Evolutionary conservation across 2,329 filamentous ascomycete genomes (phyloP).

Genomic region (Colletotrichum sp.): DNA sequence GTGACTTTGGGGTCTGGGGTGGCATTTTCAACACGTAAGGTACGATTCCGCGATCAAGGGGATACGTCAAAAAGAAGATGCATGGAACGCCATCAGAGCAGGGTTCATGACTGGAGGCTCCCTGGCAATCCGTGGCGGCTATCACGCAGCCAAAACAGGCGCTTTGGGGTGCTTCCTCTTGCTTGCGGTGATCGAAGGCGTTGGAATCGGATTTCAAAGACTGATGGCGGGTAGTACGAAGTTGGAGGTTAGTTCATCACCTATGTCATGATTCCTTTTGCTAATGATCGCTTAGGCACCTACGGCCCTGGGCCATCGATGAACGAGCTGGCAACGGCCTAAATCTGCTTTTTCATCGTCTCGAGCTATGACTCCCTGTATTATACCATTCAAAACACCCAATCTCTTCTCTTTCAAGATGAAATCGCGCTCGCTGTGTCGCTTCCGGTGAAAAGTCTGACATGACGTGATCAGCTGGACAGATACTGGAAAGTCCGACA

Average conservation of each 20-base stretch:
- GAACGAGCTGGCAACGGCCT: background rate
- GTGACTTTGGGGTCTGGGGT: constrained; percentile 96
- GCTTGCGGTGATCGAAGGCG: constrained; percentile 82
- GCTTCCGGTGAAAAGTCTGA: fast-evolving
- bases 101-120: constrained; percentile 96
- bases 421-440: background rate
- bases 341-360: background rate
- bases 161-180: constrained; percentile 95
- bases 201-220: constrained; percentile 92
- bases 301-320: background rate
- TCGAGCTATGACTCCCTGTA: background rate
- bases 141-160: constrained; percentile 85
- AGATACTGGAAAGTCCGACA: background rate
- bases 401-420: background rate
- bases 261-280: fast-evolving
- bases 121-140: constrained; percentile 88
- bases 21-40: constrained; percentile 69
- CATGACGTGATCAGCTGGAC: background rate
- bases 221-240: constrained; percentile 91
- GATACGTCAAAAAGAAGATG: constrained; percentile 93
- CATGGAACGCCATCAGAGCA: constrained; percentile 87
- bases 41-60: constrained; percentile 98
- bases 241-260: constrained; percentile 65
- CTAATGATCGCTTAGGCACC: background rate
- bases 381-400: background rate